Base-by-base conservation (phyloP, 164 flowering plant species). In the grape (Vitis vinifera) region DNA sequence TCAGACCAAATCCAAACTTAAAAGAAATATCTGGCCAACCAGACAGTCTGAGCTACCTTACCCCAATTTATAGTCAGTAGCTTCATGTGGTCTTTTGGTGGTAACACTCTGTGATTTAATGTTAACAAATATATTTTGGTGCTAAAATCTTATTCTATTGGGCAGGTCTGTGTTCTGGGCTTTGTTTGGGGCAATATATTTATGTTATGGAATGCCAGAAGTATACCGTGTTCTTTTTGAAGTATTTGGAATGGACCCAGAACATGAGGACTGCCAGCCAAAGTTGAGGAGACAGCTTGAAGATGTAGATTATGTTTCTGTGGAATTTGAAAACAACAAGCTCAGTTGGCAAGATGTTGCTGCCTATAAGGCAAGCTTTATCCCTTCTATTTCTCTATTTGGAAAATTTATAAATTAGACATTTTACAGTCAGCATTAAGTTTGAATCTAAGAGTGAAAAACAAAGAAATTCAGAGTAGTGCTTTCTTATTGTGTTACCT, bases 201-300 rank as follows among this genome's bases (percentile, higher is more conserved):
- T 95, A 75, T 95, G 99, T 75, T 95, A 82, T 79, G 99, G 99
- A 13, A 85, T 95, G 94, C 99, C 96, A 44, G 99, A 95, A 84
- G 99, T 95, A 49, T 95, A 92, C 71, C 96, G 99, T 51, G 96
- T 95, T 70, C 98, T 95, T 64, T 95, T 92, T 83, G 99, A 95
- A 86, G 98, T 89, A 55, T 92, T 95, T 77, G 99, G 96, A 65
- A 91, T 95, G 97, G 97, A 95, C 74, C 99, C 97, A 10, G 98
- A 95, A 12, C 94, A 88, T 73, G 97, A 95, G 82, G 90, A 91
- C 37, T 90, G 97, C 85, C 96, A 95, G 76, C 99, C 99, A 60
- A 90, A 80, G 66, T 67, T 84, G 65, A 87, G 99, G 77, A 87
- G 98, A 75, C 98, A 95, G 73, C 91, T 95, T 66, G 99, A 95